Evolutionary conservation across 2,329 filamentous ascomycete species (phyloP), one percentile per base, ranked within the genome.

Genomic region (Ceratocystis destructans): DNA sequence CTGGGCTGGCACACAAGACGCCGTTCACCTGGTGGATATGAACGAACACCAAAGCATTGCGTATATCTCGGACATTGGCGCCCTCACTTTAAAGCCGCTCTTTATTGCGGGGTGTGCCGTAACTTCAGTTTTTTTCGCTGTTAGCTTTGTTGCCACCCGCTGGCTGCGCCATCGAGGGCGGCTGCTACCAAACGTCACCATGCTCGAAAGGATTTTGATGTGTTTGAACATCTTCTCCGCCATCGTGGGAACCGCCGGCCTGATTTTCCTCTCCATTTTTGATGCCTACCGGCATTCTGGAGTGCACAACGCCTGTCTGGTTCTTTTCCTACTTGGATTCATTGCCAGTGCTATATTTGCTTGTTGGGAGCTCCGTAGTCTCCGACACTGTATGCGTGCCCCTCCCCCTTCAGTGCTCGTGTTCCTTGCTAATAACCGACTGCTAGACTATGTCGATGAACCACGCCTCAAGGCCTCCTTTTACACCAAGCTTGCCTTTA

Each of bases 361-460:
- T 70, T 96, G 92, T 78, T 86, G 84, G 78, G 91, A 96, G 75
- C 96, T 96, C 75, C 87, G 94, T 72, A 86, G 89, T 1, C 81
- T 97, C 1, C 90, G 91, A 31, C 85, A 87, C 64, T 87, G 83
- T 83, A 75, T 65, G 81, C 77, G 1, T 37, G 10, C 61, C 31
- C 50, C 50, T 55, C 48, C 22, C 64, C n/a, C 8, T 44, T 3
- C 10, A 15, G 25, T 53, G 15, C 25, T 53, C 1, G n/a, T 48
- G 46, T 45, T 17, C n/a, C 44, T 28, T 20, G 46, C 55, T 63
- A 67, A 63, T 12, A 48, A 37, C 22, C 12, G 22, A 3, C 48
- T 20, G 20, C 61, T 69, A 83, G 80, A 87, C 73, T 89, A 92
- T 78, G 87, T 87, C 69, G 78, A 91, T 68, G 83, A 93, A 75